A percentile compares a stretch with the other conserved stretches of the same genome.
Evolutionary conservation across 2,329 filamentous ascomycete species (phyloP).

Genomic region (Lomentospora prolificans): DNA sequence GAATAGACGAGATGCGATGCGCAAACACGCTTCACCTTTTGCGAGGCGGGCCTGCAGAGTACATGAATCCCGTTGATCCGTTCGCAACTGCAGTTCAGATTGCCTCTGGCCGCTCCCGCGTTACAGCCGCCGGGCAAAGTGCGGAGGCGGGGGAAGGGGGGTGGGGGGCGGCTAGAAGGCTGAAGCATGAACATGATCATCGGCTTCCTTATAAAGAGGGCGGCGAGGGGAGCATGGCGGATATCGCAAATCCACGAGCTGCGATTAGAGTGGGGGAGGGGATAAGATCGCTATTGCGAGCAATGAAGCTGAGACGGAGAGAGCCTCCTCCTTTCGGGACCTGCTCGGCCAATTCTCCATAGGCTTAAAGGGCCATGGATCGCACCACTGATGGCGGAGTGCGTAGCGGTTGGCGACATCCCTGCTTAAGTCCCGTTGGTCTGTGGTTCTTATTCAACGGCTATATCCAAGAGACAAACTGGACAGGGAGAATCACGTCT

Average conservation of each 20-base stretch:
- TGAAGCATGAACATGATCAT: too few species aligned
- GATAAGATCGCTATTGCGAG: not conserved
- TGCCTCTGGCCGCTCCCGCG: not conserved
- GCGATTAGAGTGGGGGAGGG: too few species aligned
- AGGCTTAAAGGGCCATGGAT: not conserved
- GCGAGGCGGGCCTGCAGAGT: not conserved
- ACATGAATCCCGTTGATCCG: not conserved
- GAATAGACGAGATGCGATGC: not conserved
- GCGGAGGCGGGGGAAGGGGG: not conserved
- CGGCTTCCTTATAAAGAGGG: too few species aligned
- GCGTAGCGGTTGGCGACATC: too few species aligned
- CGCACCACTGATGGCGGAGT: not conserved
- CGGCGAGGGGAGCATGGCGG: too few species aligned
- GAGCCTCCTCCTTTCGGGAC: conserved; percentile 1
- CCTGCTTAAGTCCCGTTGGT: too few species aligned
- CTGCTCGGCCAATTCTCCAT: not conserved
- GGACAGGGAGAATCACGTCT: too few species aligned
- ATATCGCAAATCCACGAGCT: too few species aligned
- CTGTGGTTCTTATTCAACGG: too few species aligned
- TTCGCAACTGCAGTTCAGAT: not conserved
- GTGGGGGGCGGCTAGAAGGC: too few species aligned
- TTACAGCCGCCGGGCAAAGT: conserved; percentile 1
- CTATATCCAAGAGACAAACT: too few species aligned
- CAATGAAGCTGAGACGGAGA: not conserved
- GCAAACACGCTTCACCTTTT: not conserved